Conservation (phyloP, 345 rosid species). For the Syzygium aqueum region DNA sequence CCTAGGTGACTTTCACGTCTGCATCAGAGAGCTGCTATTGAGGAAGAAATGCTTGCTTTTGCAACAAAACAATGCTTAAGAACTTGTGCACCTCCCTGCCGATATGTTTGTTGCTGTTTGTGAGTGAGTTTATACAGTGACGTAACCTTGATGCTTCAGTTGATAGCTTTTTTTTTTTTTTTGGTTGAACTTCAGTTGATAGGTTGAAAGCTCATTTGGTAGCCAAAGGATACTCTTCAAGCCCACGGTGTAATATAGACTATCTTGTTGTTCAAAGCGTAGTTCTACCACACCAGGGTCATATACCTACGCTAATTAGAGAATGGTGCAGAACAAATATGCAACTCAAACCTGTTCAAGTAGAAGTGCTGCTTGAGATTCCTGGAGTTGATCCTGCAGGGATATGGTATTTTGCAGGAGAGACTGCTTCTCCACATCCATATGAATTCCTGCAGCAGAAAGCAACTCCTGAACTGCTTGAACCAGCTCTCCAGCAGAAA, state of each 20-base stretch:
- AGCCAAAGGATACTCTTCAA: background rate
- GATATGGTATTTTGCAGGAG: slow-evolving; percentile 59
- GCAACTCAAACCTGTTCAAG: slow-evolving; percentile 65
- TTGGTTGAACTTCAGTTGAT: background rate
- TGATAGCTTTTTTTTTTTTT: background rate
- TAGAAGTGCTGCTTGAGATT: slow-evolving; percentile 64
- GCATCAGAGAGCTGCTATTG: background rate
- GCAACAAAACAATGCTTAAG: background rate
- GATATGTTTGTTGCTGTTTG: background rate
- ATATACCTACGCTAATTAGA: background rate
- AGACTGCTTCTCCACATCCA: slow-evolving; percentile 77
- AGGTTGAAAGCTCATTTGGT: background rate
- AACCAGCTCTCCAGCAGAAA: slow-evolving; percentile 77
- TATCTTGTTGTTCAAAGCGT: background rate
- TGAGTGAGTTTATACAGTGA: background rate
- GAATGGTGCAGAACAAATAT: background rate
- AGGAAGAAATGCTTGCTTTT: background rate
- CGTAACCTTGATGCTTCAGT: background rate
- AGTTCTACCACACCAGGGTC: background rate
- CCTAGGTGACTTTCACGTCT: background rate
- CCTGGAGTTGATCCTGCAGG: slow-evolving; percentile 72
- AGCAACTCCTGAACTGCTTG: slow-evolving; percentile 93
- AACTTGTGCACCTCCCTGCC: background rate
- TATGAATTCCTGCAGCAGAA: slow-evolving; percentile 77
- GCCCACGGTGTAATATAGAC: background rate